Evolutionary conservation across 1,284 basidiomycete genomes (phyloP).

Genomic region (Moniliophthora roreri): DNA sequence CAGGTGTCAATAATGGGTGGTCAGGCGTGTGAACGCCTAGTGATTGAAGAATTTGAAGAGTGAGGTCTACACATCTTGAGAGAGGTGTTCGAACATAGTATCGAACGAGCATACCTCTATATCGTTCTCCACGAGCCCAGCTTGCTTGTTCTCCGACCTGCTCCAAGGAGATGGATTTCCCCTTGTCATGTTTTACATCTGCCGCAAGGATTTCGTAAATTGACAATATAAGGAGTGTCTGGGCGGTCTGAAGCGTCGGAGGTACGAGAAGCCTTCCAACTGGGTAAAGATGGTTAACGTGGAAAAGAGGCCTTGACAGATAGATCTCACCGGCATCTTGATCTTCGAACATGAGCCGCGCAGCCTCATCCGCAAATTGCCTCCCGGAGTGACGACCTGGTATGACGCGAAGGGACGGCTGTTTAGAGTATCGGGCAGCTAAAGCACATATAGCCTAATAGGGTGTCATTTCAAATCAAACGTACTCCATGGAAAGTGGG

Average conservation of each 20-base stretch:
- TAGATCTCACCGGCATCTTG: conserved; percentile 19
- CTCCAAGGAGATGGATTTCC: conserved; percentile 26
- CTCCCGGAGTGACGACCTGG: conserved; percentile 68
- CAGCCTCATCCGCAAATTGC: conserved; percentile 67
- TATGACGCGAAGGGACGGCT: conserved; percentile 55
- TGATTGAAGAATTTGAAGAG: conserved; percentile 62
- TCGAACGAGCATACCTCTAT: conserved; percentile 34
- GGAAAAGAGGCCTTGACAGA: not conserved
- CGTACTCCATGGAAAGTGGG: not conserved
- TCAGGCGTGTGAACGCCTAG: conserved; percentile 64
- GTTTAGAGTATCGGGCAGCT: conserved; percentile 70
- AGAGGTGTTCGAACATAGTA: conserved; percentile 13
- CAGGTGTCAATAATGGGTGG: conserved; percentile 48
- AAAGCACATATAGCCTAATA: conserved; percentile 67
- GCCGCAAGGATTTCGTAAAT: conserved; percentile 62
- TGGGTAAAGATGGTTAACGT: not conserved
- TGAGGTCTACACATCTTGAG: conserved; percentile 46
- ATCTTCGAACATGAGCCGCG: conserved; percentile 52
- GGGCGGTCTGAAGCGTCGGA: conserved; percentile 24
- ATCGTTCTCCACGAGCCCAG: conserved; percentile 24
- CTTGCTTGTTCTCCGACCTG: conserved; percentile 29
- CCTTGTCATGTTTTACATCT: conserved; percentile 32
- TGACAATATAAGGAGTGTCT: conserved; percentile 71
- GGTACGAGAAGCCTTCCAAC: conserved; percentile 7
- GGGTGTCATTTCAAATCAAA: not conserved